These are phyloP conservation scores for Antitrichia curtipendula DNA, from an alignment of 225 moss, liverwort and hornwort genomes.

Conservation along the genomic window DNA sequence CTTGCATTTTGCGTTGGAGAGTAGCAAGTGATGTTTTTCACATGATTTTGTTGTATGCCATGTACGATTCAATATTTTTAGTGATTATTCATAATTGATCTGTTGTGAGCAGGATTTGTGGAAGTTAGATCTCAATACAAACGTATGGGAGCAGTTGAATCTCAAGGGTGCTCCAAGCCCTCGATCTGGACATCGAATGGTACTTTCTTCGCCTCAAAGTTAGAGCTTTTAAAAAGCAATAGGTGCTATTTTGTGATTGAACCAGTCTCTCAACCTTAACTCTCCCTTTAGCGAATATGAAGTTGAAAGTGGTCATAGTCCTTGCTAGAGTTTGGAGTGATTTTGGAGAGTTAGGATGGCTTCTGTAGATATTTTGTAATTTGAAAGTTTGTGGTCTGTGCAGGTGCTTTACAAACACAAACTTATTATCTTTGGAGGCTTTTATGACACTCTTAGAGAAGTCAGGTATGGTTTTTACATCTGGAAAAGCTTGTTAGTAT, in stretches of 20 bases:
- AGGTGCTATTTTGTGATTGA: background rate
- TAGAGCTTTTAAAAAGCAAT: background rate
- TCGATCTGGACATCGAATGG: slow-evolving; percentile 80
- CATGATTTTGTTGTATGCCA: background rate
- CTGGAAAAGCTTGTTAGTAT: background rate
- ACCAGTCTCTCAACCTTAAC: background rate
- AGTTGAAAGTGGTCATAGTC: background rate
- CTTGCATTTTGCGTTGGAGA: background rate
- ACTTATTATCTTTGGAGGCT: slow-evolving; percentile 70
- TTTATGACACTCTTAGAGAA: slow-evolving; percentile 81
- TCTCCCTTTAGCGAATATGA: background rate
- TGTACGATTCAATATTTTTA: background rate
- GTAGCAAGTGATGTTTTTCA: background rate
- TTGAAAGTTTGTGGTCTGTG: background rate
- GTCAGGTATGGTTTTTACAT: slow-evolving; percentile 39
- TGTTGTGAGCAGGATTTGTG: slow-evolving; percentile 60
- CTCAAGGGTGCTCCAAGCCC: slow-evolving; percentile 75
- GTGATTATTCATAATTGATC: background rate
- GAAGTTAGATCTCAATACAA: slow-evolving; percentile 69
- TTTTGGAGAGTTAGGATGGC: background rate
- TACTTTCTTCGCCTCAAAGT: background rate
- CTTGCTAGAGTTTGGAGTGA: background rate
- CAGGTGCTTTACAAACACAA: slow-evolving; percentile 78
- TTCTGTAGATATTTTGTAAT: background rate
- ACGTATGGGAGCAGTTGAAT: slow-evolving; percentile 79